Conservation (phyloP, 2,329 filamentous ascomycete genomes). For the Clarireedia monteithiana region DNA sequence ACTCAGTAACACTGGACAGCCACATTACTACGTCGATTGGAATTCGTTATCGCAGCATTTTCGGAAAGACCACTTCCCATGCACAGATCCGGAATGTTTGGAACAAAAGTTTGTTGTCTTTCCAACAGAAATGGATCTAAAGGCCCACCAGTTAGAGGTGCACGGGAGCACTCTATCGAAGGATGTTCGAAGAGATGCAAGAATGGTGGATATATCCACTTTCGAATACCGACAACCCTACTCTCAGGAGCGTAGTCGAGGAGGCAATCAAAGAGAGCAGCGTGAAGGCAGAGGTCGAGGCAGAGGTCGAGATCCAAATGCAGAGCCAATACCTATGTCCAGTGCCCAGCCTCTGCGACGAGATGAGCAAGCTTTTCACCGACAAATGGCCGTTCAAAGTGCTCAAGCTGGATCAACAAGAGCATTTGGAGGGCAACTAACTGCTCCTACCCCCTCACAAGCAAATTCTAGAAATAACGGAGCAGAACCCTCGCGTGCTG, state of each 20-base stretch:
- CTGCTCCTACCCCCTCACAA: constrained; percentile 35
- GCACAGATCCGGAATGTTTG: constrained; percentile 75
- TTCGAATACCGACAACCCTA: constrained; percentile 77
- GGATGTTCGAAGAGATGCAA: constrained; percentile 72
- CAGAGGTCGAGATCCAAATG: constrained; percentile 78
- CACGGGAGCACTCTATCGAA: constrained; percentile 78
- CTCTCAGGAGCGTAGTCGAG: constrained; percentile 43
- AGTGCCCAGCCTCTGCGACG: constrained; percentile 74
- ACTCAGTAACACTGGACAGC: constrained; percentile 37
- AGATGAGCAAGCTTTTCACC: constrained; percentile 85
- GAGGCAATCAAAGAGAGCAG: constrained; percentile 36
- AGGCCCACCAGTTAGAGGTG: constrained; percentile 80
- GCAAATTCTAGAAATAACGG: constrained; percentile 22
- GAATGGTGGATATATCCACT: constrained; percentile 76
- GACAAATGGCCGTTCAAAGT: constrained; percentile 85
- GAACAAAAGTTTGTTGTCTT: constrained; percentile 99
- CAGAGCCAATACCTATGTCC: constrained; percentile 67
- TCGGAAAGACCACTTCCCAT: constrained; percentile 77
- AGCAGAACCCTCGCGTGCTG: constrained; percentile 8
- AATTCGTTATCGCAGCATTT: constrained; percentile 82
- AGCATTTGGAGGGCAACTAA: constrained; percentile 79
- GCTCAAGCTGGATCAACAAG: constrained; percentile 72
- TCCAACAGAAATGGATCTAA: constrained; percentile 86
- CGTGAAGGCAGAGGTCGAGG: constrained; percentile 39
- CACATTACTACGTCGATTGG: constrained; percentile 90